phyloP scores from a whole-genome alignment of 2,329 filamentous ascomycete genomes.

The Colletotrichum kahawae region DNA sequence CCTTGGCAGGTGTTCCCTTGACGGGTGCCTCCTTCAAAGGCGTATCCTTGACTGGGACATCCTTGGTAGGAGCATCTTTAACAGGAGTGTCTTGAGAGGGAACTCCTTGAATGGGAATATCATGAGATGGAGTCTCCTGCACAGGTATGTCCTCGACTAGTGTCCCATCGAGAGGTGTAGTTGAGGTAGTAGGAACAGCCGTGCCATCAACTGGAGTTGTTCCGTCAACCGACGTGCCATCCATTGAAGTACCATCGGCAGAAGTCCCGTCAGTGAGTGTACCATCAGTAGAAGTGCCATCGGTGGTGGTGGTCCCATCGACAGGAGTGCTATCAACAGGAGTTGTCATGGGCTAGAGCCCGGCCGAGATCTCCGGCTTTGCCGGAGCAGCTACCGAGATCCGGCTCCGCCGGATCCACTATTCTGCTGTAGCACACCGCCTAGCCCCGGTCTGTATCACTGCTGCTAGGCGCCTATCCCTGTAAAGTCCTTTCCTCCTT shows the following conservation, averaged over 20 bases:
- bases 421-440: no score
- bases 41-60: neutral
- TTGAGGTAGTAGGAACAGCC: neutral
- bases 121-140: neutral
- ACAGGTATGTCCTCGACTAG: neutral
- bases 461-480: no score
- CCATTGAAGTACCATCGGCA: neutral
- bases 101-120: rapidly evolving
- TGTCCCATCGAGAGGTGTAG: neutral
- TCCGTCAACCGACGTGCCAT: neutral
- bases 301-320: neutral
- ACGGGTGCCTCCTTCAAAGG: neutral
- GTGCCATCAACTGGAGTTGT: neutral
- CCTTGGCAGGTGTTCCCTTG: neutral
- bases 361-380: no score
- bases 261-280: neutral
- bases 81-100: neutral
- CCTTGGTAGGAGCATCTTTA: neutral
- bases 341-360: no score
- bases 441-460: no score
- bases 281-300: neutral
- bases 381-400: no score
- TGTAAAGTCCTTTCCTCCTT: no score
- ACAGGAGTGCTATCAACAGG: neutral
- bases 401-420: no score